phyloP scores from a whole-genome alignment of 2,329 filamentous ascomycete species.

The Lecanicillium sp. region DNA sequence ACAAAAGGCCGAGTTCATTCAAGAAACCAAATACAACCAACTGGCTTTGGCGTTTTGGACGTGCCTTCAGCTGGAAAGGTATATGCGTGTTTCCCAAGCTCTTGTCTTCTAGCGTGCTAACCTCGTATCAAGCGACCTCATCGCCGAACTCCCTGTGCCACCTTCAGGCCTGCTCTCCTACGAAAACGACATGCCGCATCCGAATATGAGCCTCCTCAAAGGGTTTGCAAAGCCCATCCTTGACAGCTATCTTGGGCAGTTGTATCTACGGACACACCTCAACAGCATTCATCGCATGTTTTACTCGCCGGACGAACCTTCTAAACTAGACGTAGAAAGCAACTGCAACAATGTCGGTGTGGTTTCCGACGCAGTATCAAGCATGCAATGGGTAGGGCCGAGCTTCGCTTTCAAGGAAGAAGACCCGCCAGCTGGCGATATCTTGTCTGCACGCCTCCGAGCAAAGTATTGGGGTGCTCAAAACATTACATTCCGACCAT shows the following conservation, averaged over 20 bases:
- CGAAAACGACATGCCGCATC: constrained; percentile 58
- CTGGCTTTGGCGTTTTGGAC: constrained; percentile 82
- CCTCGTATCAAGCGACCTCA: constrained; percentile 15
- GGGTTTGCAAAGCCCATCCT: constrained; percentile 39
- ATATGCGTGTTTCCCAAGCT: constrained; percentile 48
- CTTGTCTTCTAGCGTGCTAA: constrained; percentile 33
- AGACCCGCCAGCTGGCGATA: constrained; percentile 64
- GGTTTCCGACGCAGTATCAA: constrained; percentile 33
- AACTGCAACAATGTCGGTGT: constrained; percentile 39
- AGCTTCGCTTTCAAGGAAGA: constrained; percentile 52
- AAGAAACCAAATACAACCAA: constrained; percentile 45
- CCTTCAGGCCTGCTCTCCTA: constrained; percentile 54
- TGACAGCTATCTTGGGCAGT: constrained; percentile 53
- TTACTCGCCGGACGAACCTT: constrained; percentile 37
- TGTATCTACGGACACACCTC: constrained; percentile 55
- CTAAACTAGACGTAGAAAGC: constrained; percentile 17
- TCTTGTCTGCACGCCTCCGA: constrained; percentile 74
- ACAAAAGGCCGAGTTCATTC: constrained; percentile 26
- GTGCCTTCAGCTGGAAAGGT: constrained; percentile 87
- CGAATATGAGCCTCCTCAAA: constrained; percentile 41
- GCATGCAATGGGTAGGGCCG: constrained; percentile 37
- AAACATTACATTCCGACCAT: constrained; percentile 82
- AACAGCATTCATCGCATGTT: constrained; percentile 54
- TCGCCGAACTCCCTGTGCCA: constrained; percentile 69
- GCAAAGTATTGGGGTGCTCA: constrained; percentile 93